Evolutionary conservation across 805 yeast genomes (phyloP).

Genomic region (Ogataea siamensis): DNA sequence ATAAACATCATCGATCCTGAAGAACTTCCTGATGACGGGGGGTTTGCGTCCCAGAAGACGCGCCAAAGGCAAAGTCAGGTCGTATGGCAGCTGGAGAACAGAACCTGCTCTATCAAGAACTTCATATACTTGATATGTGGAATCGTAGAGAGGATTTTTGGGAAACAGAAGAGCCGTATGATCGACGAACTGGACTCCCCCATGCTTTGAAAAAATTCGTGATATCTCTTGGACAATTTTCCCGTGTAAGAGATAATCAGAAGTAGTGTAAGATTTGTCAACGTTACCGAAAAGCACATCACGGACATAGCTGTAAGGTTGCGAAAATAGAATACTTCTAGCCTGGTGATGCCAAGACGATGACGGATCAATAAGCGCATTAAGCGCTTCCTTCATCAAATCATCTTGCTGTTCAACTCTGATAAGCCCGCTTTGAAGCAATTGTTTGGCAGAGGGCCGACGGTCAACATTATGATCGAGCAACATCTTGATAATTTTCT

Average conservation of each 20-base stretch:
- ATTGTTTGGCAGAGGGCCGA: slow-evolving; percentile 76
- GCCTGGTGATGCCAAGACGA: slow-evolving; percentile 96
- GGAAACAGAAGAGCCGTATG: slow-evolving; percentile 75
- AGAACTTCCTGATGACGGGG: slow-evolving; percentile 56
- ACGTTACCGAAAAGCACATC: slow-evolving; percentile 76
- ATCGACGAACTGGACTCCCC: slow-evolving; percentile 70
- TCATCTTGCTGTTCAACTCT: slow-evolving; percentile 91
- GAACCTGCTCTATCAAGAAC: slow-evolving; percentile 84
- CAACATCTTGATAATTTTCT: slow-evolving; percentile 61
- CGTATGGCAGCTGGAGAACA: slow-evolving; percentile 85
- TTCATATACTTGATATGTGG: slow-evolving; percentile 68
- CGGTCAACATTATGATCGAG: slow-evolving; percentile 75
- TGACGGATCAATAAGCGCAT: slow-evolving; percentile 81
- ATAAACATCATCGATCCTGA: slow-evolving; percentile 76
- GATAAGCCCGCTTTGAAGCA: slow-evolving; percentile 76
- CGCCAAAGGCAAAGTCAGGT: slow-evolving; percentile 87
- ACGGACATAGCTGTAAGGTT: slow-evolving; percentile 79
- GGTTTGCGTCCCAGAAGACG: slow-evolving; percentile 69
- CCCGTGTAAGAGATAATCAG: slow-evolving; percentile 56
- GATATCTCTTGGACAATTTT: slow-evolving; percentile 60
- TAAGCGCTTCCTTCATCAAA: slow-evolving; percentile 81
- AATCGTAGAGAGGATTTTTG: slow-evolving; percentile 65
- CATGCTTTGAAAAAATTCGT: slow-evolving; percentile 72
- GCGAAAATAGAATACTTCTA: slow-evolving; percentile 78
- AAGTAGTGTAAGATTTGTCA: slow-evolving; percentile 26